Base-by-base conservation (phyloP, 345 rosid genomes). In the Eucalyptus coolabah region DNA sequence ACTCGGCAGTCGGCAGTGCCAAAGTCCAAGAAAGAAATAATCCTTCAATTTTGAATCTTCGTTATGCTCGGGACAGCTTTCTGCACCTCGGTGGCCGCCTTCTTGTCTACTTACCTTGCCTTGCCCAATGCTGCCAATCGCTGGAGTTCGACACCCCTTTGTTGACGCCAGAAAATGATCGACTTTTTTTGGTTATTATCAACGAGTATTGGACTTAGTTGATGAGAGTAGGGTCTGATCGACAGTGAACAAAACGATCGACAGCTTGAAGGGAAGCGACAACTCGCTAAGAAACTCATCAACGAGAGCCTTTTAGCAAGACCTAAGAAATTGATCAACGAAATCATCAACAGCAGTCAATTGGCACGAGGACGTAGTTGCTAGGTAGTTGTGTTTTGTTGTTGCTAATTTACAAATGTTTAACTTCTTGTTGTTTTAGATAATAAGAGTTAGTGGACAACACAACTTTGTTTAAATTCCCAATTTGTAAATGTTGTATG, bases 271-370 rank as follows among this genome's bases (percentile, higher is more conserved):
- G 1, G 6, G 3, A 4, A 56, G 5, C 2, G 6, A 56, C 6
- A 10, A 10, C 30, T 56, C 0, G 2, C 63, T 56, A 56, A 56
- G 13, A 5, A 56, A 56, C 14, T 56, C 63, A 56, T 5, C 14
- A 3, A 56, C 3, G 0, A 24, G 6, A 56, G 30, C 6, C 63
- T 56, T 56, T 56, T 24, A 24, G 2, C 63, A 24, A 56, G 30
- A 24, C 1, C 30, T 24, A 26, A 56, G 30, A 56, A 24, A 56
- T 24, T 23, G 13, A 24, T 56, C 30, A 1, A 56, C 3, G 1
- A 11, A 56, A 24, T 26, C 12, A 56, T 56, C 6, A 0, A 2
- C 6, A 56, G 0, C 0, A 3, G 12, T 24, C 6, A 10, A 56
- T 56, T 0, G 5, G 2, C 63, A 5, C 14, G 6, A 24, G 24